Evolutionary conservation across 1,284 basidiomycete species (phyloP).

Genomic region (Rhodotorula glutinis): DNA sequence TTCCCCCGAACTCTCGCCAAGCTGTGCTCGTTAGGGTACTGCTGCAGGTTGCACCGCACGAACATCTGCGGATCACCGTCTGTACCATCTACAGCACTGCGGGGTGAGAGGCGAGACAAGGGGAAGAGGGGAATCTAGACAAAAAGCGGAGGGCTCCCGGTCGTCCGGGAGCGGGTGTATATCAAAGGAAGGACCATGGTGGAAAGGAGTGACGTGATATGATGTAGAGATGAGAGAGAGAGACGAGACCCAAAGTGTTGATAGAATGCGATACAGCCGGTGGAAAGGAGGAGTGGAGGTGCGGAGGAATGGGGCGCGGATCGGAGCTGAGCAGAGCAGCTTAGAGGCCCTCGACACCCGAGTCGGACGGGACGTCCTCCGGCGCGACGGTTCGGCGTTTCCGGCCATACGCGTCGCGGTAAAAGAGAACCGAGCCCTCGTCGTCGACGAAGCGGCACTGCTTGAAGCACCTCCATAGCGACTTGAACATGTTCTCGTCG

Average conservation of each 20-base stretch:
- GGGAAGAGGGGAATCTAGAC: background rate
- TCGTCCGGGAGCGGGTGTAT: background rate
- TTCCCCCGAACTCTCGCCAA: no score
- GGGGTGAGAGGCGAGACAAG: background rate
- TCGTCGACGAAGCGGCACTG: conserved; percentile 65
- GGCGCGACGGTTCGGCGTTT: conserved; percentile 66
- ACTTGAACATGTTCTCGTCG: conserved; percentile 55
- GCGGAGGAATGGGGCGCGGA: background rate
- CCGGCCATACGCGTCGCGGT: conserved; percentile 79
- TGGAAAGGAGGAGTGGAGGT: background rate
- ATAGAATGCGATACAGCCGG: conserved; percentile 2
- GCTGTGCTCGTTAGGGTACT: background rate
- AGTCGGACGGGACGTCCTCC: conserved; percentile 53
- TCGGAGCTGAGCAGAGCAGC: no score
- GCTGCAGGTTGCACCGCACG: background rate
- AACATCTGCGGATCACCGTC: no score
- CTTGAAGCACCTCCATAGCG: conserved; percentile 50
- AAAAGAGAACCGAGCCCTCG: conserved; percentile 83
- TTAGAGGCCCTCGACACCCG: conserved; percentile 37
- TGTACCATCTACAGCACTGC: background rate
- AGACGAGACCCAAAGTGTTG: background rate
- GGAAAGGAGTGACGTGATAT: background rate
- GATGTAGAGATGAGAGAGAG: background rate
- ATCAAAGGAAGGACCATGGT: background rate
- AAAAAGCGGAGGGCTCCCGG: no score